phyloP scores from a whole-genome alignment of 331 rosid species.

The Saraca asoca region DNA sequence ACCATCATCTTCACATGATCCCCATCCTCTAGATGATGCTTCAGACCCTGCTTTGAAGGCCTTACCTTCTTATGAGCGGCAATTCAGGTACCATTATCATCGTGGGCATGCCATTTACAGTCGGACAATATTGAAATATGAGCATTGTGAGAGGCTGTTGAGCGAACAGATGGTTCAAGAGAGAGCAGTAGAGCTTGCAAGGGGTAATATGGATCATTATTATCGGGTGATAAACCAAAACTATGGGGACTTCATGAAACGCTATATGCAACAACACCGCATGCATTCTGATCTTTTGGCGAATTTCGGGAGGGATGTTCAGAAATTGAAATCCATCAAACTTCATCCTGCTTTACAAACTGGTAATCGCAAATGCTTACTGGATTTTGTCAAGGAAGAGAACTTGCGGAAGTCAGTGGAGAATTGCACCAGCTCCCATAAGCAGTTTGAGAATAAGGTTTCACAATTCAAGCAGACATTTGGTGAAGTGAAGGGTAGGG shows the following conservation, averaged over 20 bases:
- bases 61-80: conserved; percentile 82
- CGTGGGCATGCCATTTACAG: conserved; percentile 59
- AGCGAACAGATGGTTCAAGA: conserved; percentile 89
- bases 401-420: conserved; percentile 75
- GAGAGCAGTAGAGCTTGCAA: conserved; percentile 86
- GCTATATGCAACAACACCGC: conserved; percentile 63
- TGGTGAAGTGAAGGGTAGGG: conserved; percentile 60
- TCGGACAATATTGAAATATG: conserved; percentile 57
- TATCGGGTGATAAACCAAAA: conserved; percentile 67
- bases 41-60: conserved; percentile 95
- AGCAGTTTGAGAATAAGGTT: conserved; percentile 90
- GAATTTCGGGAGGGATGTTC: conserved; percentile 72
- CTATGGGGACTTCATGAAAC: conserved; percentile 80
- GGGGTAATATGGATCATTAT: conserved; percentile 78
- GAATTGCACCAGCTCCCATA: conserved; percentile 72
- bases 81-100: conserved; percentile 76
- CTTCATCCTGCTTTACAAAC: conserved; percentile 83
- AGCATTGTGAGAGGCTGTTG: conserved; percentile 71
- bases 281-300: conserved; percentile 75
- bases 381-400: conserved; percentile 92
- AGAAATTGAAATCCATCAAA: conserved; percentile 65
- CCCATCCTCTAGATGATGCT: conserved; percentile 88
- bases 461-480: conserved; percentile 70
- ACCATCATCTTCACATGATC: conserved; percentile 63
- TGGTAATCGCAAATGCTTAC: conserved; percentile 57